Percentiles rank a stretch among this genome's conserved stretches.
Conservation (phyloP, 805 yeast species). For the Ogataea ganodermae region DNA sequence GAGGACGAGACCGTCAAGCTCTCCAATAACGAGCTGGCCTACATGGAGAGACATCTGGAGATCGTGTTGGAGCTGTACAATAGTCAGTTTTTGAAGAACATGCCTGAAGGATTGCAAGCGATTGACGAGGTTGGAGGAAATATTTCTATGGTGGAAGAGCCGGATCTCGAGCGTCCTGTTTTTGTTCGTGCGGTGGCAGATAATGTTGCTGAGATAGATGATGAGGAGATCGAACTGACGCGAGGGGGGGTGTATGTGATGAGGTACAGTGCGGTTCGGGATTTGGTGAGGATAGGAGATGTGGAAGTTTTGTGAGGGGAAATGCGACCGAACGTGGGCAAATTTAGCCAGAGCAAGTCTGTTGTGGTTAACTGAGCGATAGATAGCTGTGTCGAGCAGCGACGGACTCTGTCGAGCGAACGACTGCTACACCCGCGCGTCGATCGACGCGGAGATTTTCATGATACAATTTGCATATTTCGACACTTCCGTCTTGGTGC, state of each 20-base stretch:
- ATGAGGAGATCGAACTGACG: slow-evolving; percentile 57
- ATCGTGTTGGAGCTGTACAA: slow-evolving; percentile 67
- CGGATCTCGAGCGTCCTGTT: slow-evolving; percentile 76
- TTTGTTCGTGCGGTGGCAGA: slow-evolving; percentile 59
- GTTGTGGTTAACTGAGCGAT: too few relatives aligned
- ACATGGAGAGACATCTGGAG: slow-evolving; percentile 69
- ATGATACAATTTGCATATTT: too few relatives aligned
- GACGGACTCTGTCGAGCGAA: too few relatives aligned
- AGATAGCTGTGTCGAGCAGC: too few relatives aligned
- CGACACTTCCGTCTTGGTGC: too few relatives aligned
- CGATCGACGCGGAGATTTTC: not conserved
- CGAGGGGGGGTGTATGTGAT: slow-evolving; percentile 74
- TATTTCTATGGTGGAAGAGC: slow-evolving; percentile 74
- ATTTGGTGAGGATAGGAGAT: slow-evolving; percentile 41
- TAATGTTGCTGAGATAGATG: slow-evolving; percentile 44
- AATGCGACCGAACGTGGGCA: too few relatives aligned
- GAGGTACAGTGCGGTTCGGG: slow-evolving; percentile 57
- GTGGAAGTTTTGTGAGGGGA: slow-evolving; percentile 46
- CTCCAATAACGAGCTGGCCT: slow-evolving; percentile 61
- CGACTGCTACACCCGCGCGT: not conserved
- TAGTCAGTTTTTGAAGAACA: slow-evolving; percentile 59
- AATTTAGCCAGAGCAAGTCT: too few relatives aligned
- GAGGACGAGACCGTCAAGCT: slow-evolving; percentile 43
- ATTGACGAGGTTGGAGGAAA: slow-evolving; percentile 75
- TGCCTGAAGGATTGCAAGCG: slow-evolving; percentile 70